A percentile compares a stretch with the other conserved stretches of the same genome.
phyloP scores from a whole-genome alignment of 495 filamentous ascomycete species.

The Cryomyces antarcticus region DNA sequence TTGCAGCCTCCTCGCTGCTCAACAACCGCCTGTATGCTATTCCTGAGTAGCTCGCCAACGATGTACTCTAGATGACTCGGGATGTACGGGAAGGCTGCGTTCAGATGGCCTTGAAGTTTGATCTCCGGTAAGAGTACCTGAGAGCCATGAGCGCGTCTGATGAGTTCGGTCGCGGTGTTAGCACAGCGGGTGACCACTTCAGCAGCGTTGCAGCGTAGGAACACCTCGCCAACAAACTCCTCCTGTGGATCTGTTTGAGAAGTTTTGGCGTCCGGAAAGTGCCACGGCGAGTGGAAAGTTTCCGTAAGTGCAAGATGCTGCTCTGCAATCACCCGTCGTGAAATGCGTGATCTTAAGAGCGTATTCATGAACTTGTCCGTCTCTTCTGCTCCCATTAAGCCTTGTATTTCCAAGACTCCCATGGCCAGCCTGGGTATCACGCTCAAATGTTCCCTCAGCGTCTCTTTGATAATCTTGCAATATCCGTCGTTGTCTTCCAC shows the following conservation, averaged over 20 bases:
- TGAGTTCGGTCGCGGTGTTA: constrained; percentile 45
- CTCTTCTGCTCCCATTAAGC: constrained; percentile 52
- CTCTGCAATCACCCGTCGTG: constrained; percentile 88
- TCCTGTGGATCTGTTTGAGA: constrained; percentile 32
- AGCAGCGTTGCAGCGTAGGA: constrained; percentile 79
- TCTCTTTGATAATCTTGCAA: constrained; percentile 60
- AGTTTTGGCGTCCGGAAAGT: constrained; percentile 60
- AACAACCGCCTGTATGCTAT: constrained; percentile 79
- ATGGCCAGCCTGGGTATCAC: constrained; percentile 88
- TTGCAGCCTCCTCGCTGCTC: constrained; percentile 32
- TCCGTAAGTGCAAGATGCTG: constrained; percentile 94
- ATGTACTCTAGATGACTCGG: constrained; percentile 93
- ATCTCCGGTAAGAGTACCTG: constrained; percentile 56
- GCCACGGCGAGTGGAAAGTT: constrained; percentile 82
- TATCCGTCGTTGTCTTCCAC: constrained; percentile 81
- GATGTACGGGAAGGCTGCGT: constrained; percentile 90
- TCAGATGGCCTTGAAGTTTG: constrained; percentile 64
- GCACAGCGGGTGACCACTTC: constrained; percentile 77
- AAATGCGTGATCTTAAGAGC: constrained; percentile 79
- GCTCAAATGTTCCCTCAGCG: constrained; percentile 68
- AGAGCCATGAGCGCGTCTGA: constrained; percentile 48
- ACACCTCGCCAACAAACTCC: constrained; percentile 89
- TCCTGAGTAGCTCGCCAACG: constrained; percentile 82
- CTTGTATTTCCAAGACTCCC: constrained; percentile 75
- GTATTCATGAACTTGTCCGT: constrained; percentile 94